Evolutionary conservation across 208 protist genomes (phyloP).

Genomic region (Naegleria fowleri): DNA sequence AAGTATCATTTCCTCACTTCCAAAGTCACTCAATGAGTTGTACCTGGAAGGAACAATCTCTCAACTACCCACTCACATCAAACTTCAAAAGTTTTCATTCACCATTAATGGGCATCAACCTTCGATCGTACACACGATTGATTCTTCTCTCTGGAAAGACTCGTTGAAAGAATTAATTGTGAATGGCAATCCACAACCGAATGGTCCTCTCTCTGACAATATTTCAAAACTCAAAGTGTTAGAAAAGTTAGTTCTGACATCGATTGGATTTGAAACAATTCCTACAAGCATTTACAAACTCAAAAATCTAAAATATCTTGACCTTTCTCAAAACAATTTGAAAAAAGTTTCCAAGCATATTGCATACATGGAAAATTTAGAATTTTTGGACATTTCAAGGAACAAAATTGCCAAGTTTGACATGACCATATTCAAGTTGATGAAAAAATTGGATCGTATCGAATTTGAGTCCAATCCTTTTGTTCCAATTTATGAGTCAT

Average conservation of each 20-base stretch:
- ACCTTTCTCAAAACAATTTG: background rate
- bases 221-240: background rate
- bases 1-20: background rate
- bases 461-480: background rate
- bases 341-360: background rate
- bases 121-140: background rate
- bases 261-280: background rate
- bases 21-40: background rate
- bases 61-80: background rate
- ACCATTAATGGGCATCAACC: background rate
- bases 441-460: background rate
- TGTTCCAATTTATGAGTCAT: background rate
- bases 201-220: background rate
- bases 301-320: background rate
- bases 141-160: background rate
- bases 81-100: background rate
- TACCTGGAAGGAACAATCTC: background rate
- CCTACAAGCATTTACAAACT: background rate
- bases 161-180: background rate
- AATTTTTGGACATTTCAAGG: background rate
- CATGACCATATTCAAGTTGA: background rate
- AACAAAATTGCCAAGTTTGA: background rate
- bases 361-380: background rate
- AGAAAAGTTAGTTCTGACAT: background rate
- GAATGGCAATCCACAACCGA: background rate